Base-by-base conservation (phyloP, 1,139 yeast genomes). In the Candida sanyaensis region DNA sequence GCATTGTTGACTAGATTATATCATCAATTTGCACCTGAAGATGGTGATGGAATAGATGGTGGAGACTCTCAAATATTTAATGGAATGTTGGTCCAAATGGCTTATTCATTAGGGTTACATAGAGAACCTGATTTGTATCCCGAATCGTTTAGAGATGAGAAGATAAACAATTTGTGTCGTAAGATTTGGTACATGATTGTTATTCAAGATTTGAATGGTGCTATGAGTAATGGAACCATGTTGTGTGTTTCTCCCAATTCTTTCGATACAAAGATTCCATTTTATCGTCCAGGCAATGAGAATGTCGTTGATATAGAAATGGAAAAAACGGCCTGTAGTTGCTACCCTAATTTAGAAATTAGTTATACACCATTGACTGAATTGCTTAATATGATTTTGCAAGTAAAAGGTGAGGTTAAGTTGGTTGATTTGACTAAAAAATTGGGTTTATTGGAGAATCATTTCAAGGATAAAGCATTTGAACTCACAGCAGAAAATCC, bases 11-110 rank as follows among this genome's bases (percentile, higher is more conserved):
- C 66, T 37, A 61, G 81, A 49, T 51, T 67, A 13, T 78, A 78
- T 58, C 72, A 69, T 41, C 57, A 61, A 43, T 56, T 63, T 51
- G 71, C 83, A 0, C 83, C 82, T 1, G 83, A 79, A 56, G 81
- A 78, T 54, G 81, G 83, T 12, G 74, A 72, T 43, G 67, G 65
- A 7, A 67, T 69, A 3, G 81, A 78, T 50, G 84, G 81, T 32
- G 78, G 80, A 8, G 81, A 78, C 52, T 68, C 75, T 0, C 63
- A 62, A 39, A 62, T 70, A 2, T 66, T 64, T 47, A 71, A 63
- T 47, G 76, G 75, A 1, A 51, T 73, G 42, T 53, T 79, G 33
- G 56, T 66, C 8, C 73, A 74, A 46, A 69, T 71, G 64, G 78
- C 79, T 0, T 61, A 66, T 42, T 62, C 75, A 2, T 56, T 80